phyloP scores from a whole-genome alignment of 2,329 filamentous ascomycete genomes.

The Beauveria sp. region DNA sequence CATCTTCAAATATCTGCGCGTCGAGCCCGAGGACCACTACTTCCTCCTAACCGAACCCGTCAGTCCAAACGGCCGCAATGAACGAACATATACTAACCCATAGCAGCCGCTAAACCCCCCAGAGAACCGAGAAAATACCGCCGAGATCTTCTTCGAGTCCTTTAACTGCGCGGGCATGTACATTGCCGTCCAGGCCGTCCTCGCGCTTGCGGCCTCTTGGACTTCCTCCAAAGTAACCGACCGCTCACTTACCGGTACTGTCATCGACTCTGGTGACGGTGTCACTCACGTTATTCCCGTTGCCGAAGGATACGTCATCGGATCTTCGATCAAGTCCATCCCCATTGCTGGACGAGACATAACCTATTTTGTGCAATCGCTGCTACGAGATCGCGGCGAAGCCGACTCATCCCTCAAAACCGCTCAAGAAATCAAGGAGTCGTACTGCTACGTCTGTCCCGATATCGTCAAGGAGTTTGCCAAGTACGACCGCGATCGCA shows the following conservation, averaged over 20 bases:
- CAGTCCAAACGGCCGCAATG: constrained; percentile 28
- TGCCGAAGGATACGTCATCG: constrained; percentile 97
- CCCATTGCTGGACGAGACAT: constrained; percentile 97
- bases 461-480: constrained; percentile 99
- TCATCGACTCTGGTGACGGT: constrained; percentile 97
- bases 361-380: constrained; percentile 95
- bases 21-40: constrained; percentile 97
- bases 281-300: constrained; percentile 99
- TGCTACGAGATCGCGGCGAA: constrained; percentile 92
- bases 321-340: constrained; percentile 97
- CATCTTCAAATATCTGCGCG: constrained; percentile 98
- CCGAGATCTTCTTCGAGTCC: constrained; percentile 99
- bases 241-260: constrained; percentile 89
- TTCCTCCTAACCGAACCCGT: constrained; percentile 97
- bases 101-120: constrained; percentile 86
- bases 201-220: constrained; percentile 95
- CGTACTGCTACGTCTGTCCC: constrained; percentile 96
- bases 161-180: constrained; percentile 99
- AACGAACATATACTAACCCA: constrained; percentile 13
- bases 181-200: constrained; percentile 95
- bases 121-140: constrained; percentile 97
- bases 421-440: constrained; percentile 96
- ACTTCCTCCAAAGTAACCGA: constrained; percentile 97
- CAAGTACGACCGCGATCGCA: constrained; percentile 86
- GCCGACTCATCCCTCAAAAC: constrained; percentile 96